phyloP scores from a whole-genome alignment of 208 protist species.

The Phytomonas francai region DNA sequence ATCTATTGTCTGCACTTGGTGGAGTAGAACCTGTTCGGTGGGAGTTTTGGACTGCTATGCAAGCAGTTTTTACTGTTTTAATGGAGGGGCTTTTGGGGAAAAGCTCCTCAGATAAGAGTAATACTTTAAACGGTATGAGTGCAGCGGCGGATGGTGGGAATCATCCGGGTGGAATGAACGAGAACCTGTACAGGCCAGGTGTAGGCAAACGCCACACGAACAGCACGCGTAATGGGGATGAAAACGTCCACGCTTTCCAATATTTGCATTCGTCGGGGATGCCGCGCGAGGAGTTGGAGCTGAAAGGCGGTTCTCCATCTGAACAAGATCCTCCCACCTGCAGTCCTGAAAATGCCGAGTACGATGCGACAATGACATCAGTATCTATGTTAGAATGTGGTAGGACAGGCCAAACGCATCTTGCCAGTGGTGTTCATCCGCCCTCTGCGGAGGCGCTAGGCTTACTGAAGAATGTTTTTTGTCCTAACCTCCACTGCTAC shows the following conservation, averaged over 20 bases:
- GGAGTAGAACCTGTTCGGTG: background rate
- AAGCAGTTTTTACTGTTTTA: background rate
- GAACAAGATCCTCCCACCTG: background rate
- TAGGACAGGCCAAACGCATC: background rate
- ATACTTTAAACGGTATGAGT: background rate
- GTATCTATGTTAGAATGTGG: background rate
- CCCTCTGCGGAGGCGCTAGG: background rate
- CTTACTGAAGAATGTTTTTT: slow-evolving; percentile 1
- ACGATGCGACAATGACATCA: background rate
- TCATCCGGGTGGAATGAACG: background rate
- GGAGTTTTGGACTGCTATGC: background rate
- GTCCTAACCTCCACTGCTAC: background rate
- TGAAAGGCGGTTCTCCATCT: background rate
- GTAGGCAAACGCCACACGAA: background rate
- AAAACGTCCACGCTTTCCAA: background rate
- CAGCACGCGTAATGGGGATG: background rate
- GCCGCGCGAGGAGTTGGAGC: background rate
- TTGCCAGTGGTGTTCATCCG: background rate
- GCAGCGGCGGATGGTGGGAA: background rate
- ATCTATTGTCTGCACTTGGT: background rate
- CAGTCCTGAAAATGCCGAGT: background rate
- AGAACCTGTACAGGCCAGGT: background rate
- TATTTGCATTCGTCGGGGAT: background rate
- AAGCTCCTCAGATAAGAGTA: background rate
- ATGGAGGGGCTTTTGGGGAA: background rate